These are phyloP conservation scores for Geoglossum cookeanum DNA, from an alignment of 2,329 filamentous ascomycete genomes.

Conservation along the genomic window DNA sequence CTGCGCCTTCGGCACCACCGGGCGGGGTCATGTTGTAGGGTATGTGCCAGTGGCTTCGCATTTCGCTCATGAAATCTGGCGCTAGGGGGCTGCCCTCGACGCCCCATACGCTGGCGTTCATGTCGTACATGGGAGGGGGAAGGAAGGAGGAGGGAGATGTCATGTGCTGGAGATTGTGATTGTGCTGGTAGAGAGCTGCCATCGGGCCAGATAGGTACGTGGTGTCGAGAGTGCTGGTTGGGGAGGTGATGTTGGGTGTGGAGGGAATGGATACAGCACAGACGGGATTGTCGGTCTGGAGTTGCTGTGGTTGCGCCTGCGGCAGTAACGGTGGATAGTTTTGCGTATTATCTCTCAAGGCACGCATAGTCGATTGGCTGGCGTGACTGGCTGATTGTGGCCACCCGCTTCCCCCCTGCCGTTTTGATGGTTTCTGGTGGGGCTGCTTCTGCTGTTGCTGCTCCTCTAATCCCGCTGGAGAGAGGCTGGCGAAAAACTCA, in stretches of 20 bases:
- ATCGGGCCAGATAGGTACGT: neutral
- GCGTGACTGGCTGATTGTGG: neutral
- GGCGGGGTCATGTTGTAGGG: constrained; percentile 81
- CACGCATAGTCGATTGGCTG: neutral
- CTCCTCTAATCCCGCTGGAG: constrained; percentile 33
- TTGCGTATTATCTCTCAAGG: neutral
- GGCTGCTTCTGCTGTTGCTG: constrained; percentile 11
- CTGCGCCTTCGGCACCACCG: constrained; percentile 25
- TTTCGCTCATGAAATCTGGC: constrained; percentile 7
- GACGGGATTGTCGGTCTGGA: neutral
- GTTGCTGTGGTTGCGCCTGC: neutral
- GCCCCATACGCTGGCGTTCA: neutral
- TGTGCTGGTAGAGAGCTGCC: neutral
- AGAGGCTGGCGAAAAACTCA: constrained; percentile 75
- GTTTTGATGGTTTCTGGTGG: constrained; percentile 20
- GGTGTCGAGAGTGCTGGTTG: neutral
- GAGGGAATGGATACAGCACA: neutral
- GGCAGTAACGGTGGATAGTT: neutral
- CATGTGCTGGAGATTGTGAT: neutral
- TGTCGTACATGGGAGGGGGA: constrained; percentile 7
- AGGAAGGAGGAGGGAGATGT: neutral
- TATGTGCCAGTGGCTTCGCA: constrained; percentile 65
- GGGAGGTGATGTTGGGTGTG: neutral
- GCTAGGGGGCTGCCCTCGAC: constrained; percentile 18
- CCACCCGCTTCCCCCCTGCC: constrained; percentile 19